phyloP scores from a whole-genome alignment of 83 land plant genomes.

The Picea mariana region DNA sequence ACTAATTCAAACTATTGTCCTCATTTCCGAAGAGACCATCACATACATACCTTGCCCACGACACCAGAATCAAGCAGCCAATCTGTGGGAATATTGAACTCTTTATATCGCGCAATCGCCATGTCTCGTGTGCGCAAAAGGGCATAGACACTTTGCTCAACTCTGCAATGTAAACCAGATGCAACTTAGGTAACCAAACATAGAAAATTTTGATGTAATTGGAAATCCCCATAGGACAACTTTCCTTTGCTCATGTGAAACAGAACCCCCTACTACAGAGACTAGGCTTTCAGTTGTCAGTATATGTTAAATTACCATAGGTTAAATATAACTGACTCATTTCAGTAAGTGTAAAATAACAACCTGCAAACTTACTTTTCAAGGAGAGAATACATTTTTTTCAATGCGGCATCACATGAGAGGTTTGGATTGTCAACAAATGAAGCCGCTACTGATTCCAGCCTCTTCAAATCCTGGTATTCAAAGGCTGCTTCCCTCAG shows the following conservation, averaged over 20 bases:
- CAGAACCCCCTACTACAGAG: no score
- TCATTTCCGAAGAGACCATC: no score
- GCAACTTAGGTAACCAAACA: no score
- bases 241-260: no score
- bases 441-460: slow-evolving; percentile 63
- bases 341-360: no score
- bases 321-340: no score
- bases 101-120: slow-evolving; percentile 96
- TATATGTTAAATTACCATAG: no score
- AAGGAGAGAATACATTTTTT: slow-evolving; percentile 85
- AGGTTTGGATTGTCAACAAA: slow-evolving; percentile 74
- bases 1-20: no score
- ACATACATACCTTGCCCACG: slow-evolving; percentile 82
- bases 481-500: slow-evolving; percentile 98
- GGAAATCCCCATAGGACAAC: no score
- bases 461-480: slow-evolving; percentile 86
- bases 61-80: slow-evolving; percentile 96
- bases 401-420: slow-evolving; percentile 81
- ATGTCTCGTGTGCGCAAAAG: slow-evolving; percentile 92
- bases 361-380: slow-evolving; percentile 74
- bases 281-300: no score
- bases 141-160: slow-evolving; percentile 95
- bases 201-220: no score
- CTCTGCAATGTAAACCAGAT: slow-evolving; percentile 41
- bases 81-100: slow-evolving; percentile 84